These are phyloP conservation scores for Neofusicoccum ribis DNA, from an alignment of 2,329 filamentous ascomycete genomes.

Conservation along the genomic window DNA sequence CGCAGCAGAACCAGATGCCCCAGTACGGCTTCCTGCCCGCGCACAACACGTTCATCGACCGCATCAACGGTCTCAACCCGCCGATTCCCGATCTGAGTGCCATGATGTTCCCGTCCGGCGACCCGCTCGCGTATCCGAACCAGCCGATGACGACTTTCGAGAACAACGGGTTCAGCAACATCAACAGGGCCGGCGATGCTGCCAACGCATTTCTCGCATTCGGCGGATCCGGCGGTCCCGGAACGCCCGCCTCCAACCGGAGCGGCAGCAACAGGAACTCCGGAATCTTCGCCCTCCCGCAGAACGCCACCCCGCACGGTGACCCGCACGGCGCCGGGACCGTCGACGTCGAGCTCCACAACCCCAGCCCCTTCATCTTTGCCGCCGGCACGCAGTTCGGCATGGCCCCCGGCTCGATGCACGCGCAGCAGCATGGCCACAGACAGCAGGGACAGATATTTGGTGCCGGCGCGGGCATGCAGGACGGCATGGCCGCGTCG, in stretches of 20 bases:
- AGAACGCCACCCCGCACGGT: conserved; percentile 7
- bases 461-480: background rate
- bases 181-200: conserved; percentile 4
- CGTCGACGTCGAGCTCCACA: conserved; percentile 18
- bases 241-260: background rate
- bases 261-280: conserved; percentile 7
- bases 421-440: conserved; percentile 14
- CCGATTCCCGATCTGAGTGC: conserved; percentile 69
- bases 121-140: conserved; percentile 78
- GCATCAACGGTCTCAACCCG: conserved; percentile 37
- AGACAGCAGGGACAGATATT: conserved; percentile 6
- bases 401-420: conserved; percentile 1
- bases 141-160: conserved; percentile 66
- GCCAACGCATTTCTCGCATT: background rate
- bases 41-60: conserved; percentile 32
- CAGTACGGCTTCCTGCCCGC: conserved; percentile 26
- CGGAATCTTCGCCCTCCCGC: conserved; percentile 9
- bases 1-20: background rate
- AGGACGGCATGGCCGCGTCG: conserved; percentile 1
- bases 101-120: conserved; percentile 78
- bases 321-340: conserved; percentile 4
- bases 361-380: conserved; percentile 17
- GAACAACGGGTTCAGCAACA: conserved; percentile 34
- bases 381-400: conserved; percentile 13
- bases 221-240: background rate